Conservation (phyloP, 805 yeast genomes). For the Metschnikowia henanensis region DNA sequence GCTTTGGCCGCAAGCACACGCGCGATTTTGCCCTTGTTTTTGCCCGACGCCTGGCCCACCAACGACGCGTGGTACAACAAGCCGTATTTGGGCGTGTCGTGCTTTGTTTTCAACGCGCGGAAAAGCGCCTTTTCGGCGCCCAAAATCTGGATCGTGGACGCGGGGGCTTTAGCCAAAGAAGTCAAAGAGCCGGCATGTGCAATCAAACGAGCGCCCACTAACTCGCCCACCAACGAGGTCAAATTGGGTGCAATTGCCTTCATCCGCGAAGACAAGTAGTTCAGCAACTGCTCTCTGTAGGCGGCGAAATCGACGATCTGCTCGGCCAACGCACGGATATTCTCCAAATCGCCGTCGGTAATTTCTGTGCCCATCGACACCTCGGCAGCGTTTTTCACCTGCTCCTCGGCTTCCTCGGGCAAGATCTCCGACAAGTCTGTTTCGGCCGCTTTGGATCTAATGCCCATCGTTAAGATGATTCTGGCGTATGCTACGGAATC, state of each 20-base stretch:
- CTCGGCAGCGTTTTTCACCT: slow-evolving; percentile 94
- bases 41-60: slow-evolving; percentile 90
- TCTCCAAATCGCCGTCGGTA: slow-evolving; percentile 83
- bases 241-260: slow-evolving; percentile 98
- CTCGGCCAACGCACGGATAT: slow-evolving; percentile 88
- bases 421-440: slow-evolving; percentile 67
- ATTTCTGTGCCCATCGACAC: slow-evolving; percentile 99
- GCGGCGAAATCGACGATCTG: slow-evolving; percentile 96
- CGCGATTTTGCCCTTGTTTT: slow-evolving; percentile 98
- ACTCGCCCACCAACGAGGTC: slow-evolving; percentile 96
- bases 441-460: slow-evolving; percentile 86
- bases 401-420: slow-evolving; percentile 48
- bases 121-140: slow-evolving; percentile 98
- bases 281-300: slow-evolving; percentile 93
- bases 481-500: slow-evolving; percentile 97
- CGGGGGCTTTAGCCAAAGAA: slow-evolving; percentile 96
- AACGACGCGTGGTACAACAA: slow-evolving; percentile 92
- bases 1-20: slow-evolving; percentile 99
- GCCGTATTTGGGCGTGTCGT: slow-evolving; percentile 96
- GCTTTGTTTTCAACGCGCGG: slow-evolving; percentile 95
- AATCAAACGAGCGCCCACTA: slow-evolving; percentile 97
- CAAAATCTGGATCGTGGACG: slow-evolving; percentile 96
- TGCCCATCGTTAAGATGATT: slow-evolving; percentile 90
- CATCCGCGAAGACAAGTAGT: slow-evolving; percentile 92
- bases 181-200: slow-evolving; percentile 99